Base-by-base conservation (phyloP, 1,284 basidiomycete genomes). In the Fistulinella cinereoalba region DNA sequence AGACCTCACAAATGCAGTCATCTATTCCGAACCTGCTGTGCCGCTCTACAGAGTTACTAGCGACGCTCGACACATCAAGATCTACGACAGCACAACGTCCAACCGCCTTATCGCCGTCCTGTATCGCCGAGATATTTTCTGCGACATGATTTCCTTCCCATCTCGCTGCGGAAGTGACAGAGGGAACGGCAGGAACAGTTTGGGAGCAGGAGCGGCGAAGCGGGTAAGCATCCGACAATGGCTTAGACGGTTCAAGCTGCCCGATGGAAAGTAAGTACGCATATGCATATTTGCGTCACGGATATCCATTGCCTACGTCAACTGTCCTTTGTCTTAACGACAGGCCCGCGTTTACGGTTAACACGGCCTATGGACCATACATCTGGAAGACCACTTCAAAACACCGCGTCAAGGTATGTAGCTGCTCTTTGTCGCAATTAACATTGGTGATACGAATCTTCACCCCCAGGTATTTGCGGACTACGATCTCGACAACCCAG, bases 111-210 rank as follows among this genome's bases (percentile, higher is more conserved):
- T 62, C 23, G 65, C 65, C 8, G 15, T 64, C 34, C 37, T 66
- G 16, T 61, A 66, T 18, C 59, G 38, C 15, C 48, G 63, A 13
- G 61, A 56, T 7, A 24, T 67, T 21, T 45, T 66, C 37, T 46
- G 53, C 7, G 55, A 67, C 19, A 64, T 47, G 5, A 50, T 64
- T 10, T 58, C 53, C 13, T 67, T 64, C 36, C 59, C 61, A 15
- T 45, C 32, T 7, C 32, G 32, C 3, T 18, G 8, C 32, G 8
- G 32, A n/a, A n/a, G n/a, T n/a, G n/a, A n/a, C n/a, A n/a, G n/a
- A n/a, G n/a, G n/a, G n/a, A n/a, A n/a, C n/a, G n/a, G n/a, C n/a
- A n/a, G n/a, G n/a, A n/a, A n/a, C n/a, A n/a, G n/a, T n/a, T 16
- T 18, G 21, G 22, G 12, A 8, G 23, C 6, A 37, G 28, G 23